Conservation (phyloP, 176 grass and related monocot genomes). For the Echinochloa phyllopogon region DNA sequence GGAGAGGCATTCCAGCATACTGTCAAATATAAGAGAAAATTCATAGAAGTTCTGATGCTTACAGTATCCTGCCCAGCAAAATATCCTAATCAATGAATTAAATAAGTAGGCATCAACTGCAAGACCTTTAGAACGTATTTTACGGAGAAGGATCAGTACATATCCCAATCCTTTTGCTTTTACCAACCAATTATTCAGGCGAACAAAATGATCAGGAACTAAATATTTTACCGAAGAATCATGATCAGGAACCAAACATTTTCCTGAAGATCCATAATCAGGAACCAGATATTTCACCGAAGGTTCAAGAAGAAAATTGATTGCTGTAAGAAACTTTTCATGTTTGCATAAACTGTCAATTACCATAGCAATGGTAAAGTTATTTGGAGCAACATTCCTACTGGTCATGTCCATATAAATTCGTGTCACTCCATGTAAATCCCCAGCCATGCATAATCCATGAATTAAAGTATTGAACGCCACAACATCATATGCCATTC, state of each 20-base stretch:
- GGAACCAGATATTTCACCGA: constrained; percentile 25
- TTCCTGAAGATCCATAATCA: constrained; percentile 41
- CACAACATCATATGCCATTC: constrained; percentile 57
- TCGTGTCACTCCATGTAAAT: constrained; percentile 39
- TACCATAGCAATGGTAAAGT: constrained; percentile 58
- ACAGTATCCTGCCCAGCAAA: constrained; percentile 61
- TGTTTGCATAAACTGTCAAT: constrained; percentile 70
- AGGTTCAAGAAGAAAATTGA: constrained; percentile 41
- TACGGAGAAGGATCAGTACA: constrained; percentile 46
- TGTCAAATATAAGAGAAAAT: constrained; percentile 57
- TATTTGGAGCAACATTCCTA: constrained; percentile 54
- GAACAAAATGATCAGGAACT: constrained; percentile 56
- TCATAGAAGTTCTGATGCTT: constrained; percentile 34
- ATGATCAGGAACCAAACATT: constrained; percentile 49
- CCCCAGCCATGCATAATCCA: constrained; percentile 53
- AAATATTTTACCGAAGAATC: constrained; percentile 5
- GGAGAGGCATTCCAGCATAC: constrained; percentile 45
- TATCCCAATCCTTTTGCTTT: constrained; percentile 46
- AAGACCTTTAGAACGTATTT: constrained; percentile 46
- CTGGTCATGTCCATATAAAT: constrained; percentile 49
- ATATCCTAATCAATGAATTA: constrained; percentile 51
- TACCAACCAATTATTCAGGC: constrained; percentile 63
- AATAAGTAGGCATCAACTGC: constrained; percentile 46
- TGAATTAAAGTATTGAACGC: constrained; percentile 84
- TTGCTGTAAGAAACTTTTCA: constrained; percentile 39